Evolutionary conservation across 345 rosid species (phyloP).

Genomic region (Eucalyptus victrix): DNA sequence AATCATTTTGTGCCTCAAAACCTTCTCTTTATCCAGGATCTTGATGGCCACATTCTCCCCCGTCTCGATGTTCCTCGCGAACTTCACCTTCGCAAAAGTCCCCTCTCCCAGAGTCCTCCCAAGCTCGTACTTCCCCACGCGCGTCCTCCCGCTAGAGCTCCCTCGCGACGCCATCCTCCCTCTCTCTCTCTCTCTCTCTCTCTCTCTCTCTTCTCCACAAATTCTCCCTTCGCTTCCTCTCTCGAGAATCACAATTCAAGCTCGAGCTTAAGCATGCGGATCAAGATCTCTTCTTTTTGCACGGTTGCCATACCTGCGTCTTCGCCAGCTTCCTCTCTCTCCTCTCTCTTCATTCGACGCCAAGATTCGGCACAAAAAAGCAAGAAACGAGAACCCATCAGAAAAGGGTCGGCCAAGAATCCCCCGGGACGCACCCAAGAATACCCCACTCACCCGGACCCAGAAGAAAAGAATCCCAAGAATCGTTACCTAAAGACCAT

Average conservation of each 20-base stretch:
- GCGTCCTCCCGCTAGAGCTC: conserved; percentile 35
- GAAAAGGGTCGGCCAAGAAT: neutral
- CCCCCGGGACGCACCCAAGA: neutral
- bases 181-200: neutral
- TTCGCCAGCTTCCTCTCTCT: conserved; percentile 59
- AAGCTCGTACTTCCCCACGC: conserved; percentile 97
- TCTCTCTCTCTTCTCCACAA: neutral
- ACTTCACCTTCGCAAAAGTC: conserved; percentile 95
- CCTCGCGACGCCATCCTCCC: conserved; percentile 34
- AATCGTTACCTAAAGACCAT: neutral
- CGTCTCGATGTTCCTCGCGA: conserved; percentile 62
- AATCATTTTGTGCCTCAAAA: conserved; percentile 83
- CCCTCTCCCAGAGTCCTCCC: conserved; percentile 96
- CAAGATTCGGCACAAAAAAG: neutral
- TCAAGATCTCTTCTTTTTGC: conserved; percentile 94
- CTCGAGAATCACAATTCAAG: neutral
- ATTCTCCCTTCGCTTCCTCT: neutral
- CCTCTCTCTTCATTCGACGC: neutral
- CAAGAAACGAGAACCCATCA: neutral
- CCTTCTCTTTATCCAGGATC: conserved; percentile 90
- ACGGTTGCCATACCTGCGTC: conserved; percentile 99
- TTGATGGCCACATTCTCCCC: conserved; percentile 84
- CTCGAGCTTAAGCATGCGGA: conserved; percentile 1
- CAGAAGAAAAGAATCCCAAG: neutral
- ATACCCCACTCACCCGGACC: neutral